Base-by-base conservation (phyloP, 441 rosid species). In the Corymbia citriodora region DNA sequence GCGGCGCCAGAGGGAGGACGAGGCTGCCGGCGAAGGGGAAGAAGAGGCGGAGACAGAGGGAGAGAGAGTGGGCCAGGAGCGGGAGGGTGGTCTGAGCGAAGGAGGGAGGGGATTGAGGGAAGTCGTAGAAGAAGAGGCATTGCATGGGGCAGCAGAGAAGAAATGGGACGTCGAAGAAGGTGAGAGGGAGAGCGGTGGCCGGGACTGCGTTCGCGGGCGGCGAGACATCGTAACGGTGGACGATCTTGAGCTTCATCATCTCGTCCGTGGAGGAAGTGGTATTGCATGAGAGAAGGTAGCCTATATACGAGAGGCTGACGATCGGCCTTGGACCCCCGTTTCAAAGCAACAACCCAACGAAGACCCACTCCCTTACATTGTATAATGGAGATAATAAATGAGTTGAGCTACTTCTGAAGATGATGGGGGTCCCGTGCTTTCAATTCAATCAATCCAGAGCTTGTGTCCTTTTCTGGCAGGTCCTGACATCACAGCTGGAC, bases 151-250 rank as follows among this genome's bases (percentile, higher is more conserved):
- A 27, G 53, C 92, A 92, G 31, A 90, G 72, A 82, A 95, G 96
- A 95, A 95, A 96, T 0, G 92, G 93, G 7, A 94, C 68, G 91
- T 95, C 97, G 3, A 95, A 89, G 91, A 94, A 94, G 57, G 95
- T 94, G 29, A 95, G 91, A 18, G 96, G 95, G 25, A 94, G 87
- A 10, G 90, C 45, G 57, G 90, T 90, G 9, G 72, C 40, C 63
- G 94, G 92, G 9, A 92, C 91, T 2, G 94, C 61, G 6, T 87
- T 87, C n/a, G 54, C 54, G 2, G 95, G 94, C 11, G 94, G 94
- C 9, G 93, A 91, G 85, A 94, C 65, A 48, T 55, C 85, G 85
- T 50, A 23, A 6, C 55, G 57, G 16, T 92, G 92, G 9, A 92
- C 25, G 81, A 91, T 40, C 90, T 89, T 89, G 8, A 90, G 40